These are phyloP conservation scores for Asterochloris sp. DNA, from an alignment of 139 green algal species.

Conservation along the genomic window DNA sequence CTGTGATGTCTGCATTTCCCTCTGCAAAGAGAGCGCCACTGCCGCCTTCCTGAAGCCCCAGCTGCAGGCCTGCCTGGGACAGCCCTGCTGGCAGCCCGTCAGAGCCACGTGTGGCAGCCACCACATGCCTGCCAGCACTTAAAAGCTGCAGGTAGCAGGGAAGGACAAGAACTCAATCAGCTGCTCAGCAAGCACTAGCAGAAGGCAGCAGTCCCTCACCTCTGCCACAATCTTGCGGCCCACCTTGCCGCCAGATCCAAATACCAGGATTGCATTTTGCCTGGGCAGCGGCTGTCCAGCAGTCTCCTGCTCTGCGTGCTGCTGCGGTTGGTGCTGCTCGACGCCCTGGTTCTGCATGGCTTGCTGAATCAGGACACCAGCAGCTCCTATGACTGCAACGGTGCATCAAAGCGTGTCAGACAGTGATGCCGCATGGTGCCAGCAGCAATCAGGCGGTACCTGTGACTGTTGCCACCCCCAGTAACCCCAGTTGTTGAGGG, in stretches of 20 bases:
- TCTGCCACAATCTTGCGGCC: constrained; percentile 57
- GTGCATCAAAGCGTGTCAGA: too few species aligned
- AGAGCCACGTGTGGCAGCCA: constrained; percentile 55
- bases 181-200: not conserved
- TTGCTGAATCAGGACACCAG: too few species aligned
- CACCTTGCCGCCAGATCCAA: constrained; percentile 69
- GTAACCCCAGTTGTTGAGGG: too few species aligned
- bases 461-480: too few species aligned
- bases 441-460: too few species aligned
- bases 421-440: too few species aligned
- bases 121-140: constrained; percentile 58
- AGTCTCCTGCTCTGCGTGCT: too few species aligned
- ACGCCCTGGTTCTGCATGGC: too few species aligned
- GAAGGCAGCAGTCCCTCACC: constrained; percentile 27
- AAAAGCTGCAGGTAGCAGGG: constrained; percentile 43
- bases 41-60: constrained; percentile 34
- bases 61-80: constrained; percentile 28
- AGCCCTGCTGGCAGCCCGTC: constrained; percentile 46
- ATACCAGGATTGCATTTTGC: constrained; percentile 76
- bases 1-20: constrained; percentile 64
- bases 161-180: not conserved
- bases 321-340: too few species aligned
- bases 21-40: constrained; percentile 64
- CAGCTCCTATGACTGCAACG: too few species aligned
- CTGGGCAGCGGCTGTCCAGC: constrained; percentile 5